Base-by-base conservation (phyloP, 495 filamentous ascomycete genomes). In the Chaetomium cochliodes region DNA sequence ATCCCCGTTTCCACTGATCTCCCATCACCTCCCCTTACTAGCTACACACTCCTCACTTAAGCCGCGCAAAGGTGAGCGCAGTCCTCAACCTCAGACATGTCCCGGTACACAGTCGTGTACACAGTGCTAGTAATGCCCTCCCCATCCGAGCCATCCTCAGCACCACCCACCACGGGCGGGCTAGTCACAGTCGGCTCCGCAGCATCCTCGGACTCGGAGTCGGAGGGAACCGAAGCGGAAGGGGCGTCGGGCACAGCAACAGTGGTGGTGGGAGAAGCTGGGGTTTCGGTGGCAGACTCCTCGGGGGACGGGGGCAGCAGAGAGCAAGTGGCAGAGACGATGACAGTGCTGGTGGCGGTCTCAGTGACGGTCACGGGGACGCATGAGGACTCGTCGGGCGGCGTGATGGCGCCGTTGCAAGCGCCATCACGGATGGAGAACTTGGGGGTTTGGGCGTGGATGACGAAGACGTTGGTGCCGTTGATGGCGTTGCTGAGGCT, bases 381-480 rank as follows among this genome's bases (percentile, higher is more conserved):
- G 65, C 70, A 73, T 47, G 59, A 67, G 1, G 49, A n/a, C 23
- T 20, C 22, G n/a, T 25, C 6, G 42, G 69, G 62, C 18, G 64
- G 30, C 20, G 37, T 39, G 47, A 57, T 25, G 25, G 65, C 18
- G 39, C 69, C 71, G 42, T 60, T 50, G 66, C 65, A 71, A 65
- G 56, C 41, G 52, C 58, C 66, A 58, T 70, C 68, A 39, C 65
- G 26, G 59, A 80, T 64, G 60, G 63, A 77, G 67, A 82, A 80
- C 65, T 74, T 76, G 26, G 73, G 68, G 18, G 78, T 74, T 70
- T 81, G 78, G 3, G 80, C 75, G 65, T 82, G 77, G 72, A 82
- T 80, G 58, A 80, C 74, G 65, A 78, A 82, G 69, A 77, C 72
- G 67, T 82, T 82, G 66, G 79, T 78, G 67, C 78, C 80, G 73